These are phyloP conservation scores for Huiozyma naganishii DNA, from an alignment of 805 yeast species.

Conservation along the genomic window DNA sequence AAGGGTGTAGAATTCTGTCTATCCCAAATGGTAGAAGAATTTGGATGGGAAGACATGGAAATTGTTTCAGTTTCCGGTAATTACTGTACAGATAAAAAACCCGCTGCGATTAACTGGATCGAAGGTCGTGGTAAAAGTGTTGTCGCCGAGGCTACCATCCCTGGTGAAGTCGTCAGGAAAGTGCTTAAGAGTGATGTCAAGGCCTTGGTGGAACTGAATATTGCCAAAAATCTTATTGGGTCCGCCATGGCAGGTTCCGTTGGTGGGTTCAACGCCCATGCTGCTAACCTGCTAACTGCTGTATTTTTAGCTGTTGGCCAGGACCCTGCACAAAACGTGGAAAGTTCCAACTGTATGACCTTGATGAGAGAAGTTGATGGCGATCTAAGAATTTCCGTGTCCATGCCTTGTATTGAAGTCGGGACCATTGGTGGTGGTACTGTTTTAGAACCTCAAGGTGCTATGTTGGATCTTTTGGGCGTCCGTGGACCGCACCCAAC, in stretches of 20 bases:
- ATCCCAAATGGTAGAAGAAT: slow-evolving; percentile 72
- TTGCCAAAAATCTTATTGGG: slow-evolving; percentile 84
- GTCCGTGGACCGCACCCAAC: slow-evolving; percentile 94
- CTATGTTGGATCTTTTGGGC: slow-evolving; percentile 89
- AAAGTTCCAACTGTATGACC: slow-evolving; percentile 94
- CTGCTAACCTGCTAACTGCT: slow-evolving; percentile 93
- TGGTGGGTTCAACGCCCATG: slow-evolving; percentile 98
- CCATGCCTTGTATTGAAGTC: slow-evolving; percentile 98
- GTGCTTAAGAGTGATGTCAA: slow-evolving; percentile 89
- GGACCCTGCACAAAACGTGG: slow-evolving; percentile 99
- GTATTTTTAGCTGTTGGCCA: slow-evolving; percentile 93
- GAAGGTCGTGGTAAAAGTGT: slow-evolving; percentile 98
- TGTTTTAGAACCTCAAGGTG: slow-evolving; percentile 90
- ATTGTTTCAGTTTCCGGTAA: slow-evolving; percentile 92
- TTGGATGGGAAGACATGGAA: slow-evolving; percentile 91
- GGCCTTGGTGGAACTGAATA: slow-evolving; percentile 82
- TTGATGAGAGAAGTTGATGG: slow-evolving; percentile 80
- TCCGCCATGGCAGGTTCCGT: slow-evolving; percentile 97
- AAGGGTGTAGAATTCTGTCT: slow-evolving; percentile 91
- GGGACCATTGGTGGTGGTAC: slow-evolving; percentile 99
- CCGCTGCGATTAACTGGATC: slow-evolving; percentile 98
- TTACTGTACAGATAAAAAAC: slow-evolving; percentile 94
- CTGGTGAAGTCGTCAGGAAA: slow-evolving; percentile 64
- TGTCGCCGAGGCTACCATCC: slow-evolving; percentile 91
- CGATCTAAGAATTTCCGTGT: slow-evolving; percentile 85